Conservation (phyloP, 495 filamentous ascomycete species). For the Immersiella caudata region DNA sequence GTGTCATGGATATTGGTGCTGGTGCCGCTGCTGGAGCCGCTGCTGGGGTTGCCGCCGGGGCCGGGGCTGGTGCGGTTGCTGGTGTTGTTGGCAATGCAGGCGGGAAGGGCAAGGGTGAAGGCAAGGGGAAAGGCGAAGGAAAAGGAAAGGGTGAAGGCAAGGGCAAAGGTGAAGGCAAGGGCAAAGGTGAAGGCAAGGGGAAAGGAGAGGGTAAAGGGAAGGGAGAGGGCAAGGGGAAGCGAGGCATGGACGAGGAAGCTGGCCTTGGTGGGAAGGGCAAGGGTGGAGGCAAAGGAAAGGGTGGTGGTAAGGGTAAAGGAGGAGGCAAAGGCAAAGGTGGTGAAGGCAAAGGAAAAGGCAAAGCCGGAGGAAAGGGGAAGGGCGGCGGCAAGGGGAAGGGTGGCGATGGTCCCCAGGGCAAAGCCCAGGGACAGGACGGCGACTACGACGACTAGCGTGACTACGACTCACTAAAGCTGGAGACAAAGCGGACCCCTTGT, state of each 20-base stretch:
- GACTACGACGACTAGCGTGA: background rate
- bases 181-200: background rate
- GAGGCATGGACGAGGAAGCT: background rate
- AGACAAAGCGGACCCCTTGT: background rate
- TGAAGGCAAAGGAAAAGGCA: background rate
- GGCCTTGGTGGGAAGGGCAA: background rate
- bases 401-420: background rate
- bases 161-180: background rate
- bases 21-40: background rate
- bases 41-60: background rate
- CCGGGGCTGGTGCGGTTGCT: background rate
- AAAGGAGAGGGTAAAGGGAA: conserved; percentile 6
- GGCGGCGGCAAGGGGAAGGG: background rate
- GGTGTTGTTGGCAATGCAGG: conserved; percentile 5
- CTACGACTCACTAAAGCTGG: background rate
- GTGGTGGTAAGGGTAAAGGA: background rate
- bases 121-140: too few species aligned
- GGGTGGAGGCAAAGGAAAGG: background rate
- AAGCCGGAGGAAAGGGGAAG: background rate
- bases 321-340: background rate
- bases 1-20: background rate
- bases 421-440: background rate
- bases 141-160: conserved; percentile 6
- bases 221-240: background rate
- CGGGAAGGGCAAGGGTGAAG: conserved; percentile 5